Percentiles rank a stretch among this genome's conserved stretches.
phyloP scores from a whole-genome alignment of 164 flowering plant species.

The Vitis riparia region DNA sequence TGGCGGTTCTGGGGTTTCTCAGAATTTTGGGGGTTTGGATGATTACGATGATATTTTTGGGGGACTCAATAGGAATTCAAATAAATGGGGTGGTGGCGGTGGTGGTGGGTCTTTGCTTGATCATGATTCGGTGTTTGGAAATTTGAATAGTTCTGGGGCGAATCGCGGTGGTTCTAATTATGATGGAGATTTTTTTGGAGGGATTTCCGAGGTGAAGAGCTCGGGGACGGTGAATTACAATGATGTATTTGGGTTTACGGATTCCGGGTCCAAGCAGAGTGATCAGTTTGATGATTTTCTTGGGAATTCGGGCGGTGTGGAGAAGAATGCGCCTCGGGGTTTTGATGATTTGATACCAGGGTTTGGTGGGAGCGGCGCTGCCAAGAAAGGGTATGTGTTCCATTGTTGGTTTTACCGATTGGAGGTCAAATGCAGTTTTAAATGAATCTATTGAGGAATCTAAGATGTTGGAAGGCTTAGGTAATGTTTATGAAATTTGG shows the following conservation, averaged over 20 bases:
- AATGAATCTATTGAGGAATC: no score
- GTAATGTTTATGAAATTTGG: no score
- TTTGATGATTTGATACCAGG: conserved; percentile 48
- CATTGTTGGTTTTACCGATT: neutral
- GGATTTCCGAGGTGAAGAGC: conserved; percentile 24
- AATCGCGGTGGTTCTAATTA: conserved; percentile 13
- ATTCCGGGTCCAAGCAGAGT: conserved; percentile 21
- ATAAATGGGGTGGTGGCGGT: neutral
- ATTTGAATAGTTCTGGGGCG: conserved; percentile 5
- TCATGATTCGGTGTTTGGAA: conserved; percentile 43
- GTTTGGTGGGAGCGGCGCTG: conserved; percentile 32
- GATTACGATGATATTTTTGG: conserved; percentile 29
- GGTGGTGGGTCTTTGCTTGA: conserved; percentile 21
- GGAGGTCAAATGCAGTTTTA: no score
- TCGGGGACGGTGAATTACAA: conserved; percentile 13
- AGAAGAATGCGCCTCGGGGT: conserved; percentile 13
- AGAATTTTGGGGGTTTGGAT: conserved; percentile 14
- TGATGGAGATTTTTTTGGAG: conserved; percentile 50
- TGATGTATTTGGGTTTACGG: conserved; percentile 30
- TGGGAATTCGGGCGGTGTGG: conserved; percentile 14
- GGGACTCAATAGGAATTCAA: conserved; percentile 14
- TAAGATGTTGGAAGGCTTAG: no score
- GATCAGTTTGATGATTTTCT: conserved; percentile 34
- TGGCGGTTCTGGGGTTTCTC: neutral
- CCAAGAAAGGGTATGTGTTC: conserved; percentile 30